phyloP scores from a whole-genome alignment of 2,329 filamentous ascomycete genomes.

The Talaromyces sp. region DNA sequence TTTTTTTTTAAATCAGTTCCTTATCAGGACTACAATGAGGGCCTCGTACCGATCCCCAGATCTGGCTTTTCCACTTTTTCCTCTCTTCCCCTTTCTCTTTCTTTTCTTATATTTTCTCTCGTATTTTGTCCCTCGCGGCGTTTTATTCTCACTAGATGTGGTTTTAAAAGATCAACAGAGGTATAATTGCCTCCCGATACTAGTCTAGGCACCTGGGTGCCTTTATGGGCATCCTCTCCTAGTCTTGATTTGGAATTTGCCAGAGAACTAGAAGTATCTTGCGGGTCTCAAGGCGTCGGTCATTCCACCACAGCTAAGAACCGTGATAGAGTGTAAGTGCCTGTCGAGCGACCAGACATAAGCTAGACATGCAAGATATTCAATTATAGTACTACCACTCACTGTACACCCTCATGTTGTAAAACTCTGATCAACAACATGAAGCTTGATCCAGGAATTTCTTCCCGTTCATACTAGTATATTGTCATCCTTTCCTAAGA shows the following conservation, averaged over 20 bases:
- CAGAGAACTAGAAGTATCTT: neutral
- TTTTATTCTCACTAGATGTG: conserved; percentile 27
- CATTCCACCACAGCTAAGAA: neutral
- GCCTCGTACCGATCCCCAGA: conserved; percentile 24
- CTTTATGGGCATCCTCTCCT: neutral
- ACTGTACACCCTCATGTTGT: too few relatives aligned
- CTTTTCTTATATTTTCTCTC: conserved; percentile 11
- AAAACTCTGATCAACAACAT: too few relatives aligned
- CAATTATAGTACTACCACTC: too few relatives aligned
- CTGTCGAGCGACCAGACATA: too few relatives aligned
- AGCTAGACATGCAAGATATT: too few relatives aligned
- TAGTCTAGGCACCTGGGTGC: neutral
- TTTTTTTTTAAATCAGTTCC: conserved; percentile 30
- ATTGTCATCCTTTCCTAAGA: too few relatives aligned
- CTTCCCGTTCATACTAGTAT: too few relatives aligned
- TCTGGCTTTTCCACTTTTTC: conserved; percentile 20
- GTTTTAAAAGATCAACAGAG: conserved; percentile 17
- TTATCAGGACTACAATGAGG: conserved; percentile 31
- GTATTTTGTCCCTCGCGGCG: conserved; percentile 24
- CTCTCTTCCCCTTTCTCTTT: conserved; percentile 8
- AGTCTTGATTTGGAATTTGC: neutral
- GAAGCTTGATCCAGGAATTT: too few relatives aligned
- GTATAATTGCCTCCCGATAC: conserved; percentile 6
- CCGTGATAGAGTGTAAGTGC: too few relatives aligned
- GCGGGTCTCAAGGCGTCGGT: neutral